phyloP scores from a whole-genome alignment of 805 yeast genomes.

The Zygosaccharomyces bisporus region DNA sequence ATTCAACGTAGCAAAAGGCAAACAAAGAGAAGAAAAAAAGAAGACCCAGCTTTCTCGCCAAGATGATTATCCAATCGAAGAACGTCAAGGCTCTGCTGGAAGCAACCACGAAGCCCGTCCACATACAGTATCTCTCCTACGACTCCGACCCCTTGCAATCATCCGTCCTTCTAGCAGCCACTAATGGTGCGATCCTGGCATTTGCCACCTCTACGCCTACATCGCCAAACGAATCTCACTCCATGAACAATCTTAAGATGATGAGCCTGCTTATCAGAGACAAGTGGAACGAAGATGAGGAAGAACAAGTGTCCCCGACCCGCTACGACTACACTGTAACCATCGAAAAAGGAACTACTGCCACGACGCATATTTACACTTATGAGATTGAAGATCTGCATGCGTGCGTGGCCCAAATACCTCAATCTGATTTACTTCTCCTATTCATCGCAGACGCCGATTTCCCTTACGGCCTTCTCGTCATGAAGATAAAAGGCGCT shows the following conservation, averaged over 20 bases:
- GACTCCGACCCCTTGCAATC: conserved; percentile 25
- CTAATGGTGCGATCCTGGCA: conserved; percentile 33
- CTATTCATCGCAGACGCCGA: conserved; percentile 25
- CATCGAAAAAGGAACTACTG: conserved; percentile 5
- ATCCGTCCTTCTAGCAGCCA: conserved; percentile 24
- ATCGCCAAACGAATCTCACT: conserved; percentile 13
- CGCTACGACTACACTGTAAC: conserved; percentile 14
- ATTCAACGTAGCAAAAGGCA: too few relatives aligned
- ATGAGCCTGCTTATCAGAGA: conserved; percentile 34
- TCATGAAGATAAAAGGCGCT: conserved; percentile 29
- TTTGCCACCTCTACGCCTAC: conserved; percentile 19
- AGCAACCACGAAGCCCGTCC: conserved; percentile 21
- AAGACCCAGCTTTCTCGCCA: background rate
- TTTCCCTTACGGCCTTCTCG: conserved; percentile 34
- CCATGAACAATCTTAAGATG: conserved; percentile 31
- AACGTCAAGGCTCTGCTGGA: conserved; percentile 23
- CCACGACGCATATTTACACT: conserved; percentile 27
- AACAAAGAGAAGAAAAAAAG: background rate
- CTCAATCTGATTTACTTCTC: conserved; percentile 30
- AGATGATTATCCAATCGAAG: conserved; percentile 26
- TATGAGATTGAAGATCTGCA: conserved; percentile 35
- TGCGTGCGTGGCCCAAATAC: conserved; percentile 30
- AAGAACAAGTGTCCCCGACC: conserved; percentile 9
- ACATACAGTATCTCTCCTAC: conserved; percentile 16
- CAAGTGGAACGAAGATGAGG: conserved; percentile 35